Percentiles rank a stretch among this genome's conserved stretches.
Conservation (phyloP, 345 rosid species). For the Hevea brasiliensis region DNA sequence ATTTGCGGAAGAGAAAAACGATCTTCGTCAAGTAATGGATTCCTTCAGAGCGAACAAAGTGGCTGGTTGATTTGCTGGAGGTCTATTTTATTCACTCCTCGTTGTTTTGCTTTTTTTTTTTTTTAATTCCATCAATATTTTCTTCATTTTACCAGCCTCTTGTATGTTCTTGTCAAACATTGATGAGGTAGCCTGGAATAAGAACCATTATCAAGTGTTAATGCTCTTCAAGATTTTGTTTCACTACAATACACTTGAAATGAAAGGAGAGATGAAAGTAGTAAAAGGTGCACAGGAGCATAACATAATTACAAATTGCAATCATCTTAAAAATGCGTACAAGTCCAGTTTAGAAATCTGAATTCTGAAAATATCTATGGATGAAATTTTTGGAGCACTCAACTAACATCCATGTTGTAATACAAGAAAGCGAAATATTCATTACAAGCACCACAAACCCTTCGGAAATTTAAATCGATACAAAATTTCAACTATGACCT, state of each 20-base stretch:
- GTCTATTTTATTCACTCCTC: background rate
- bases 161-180: too few species aligned
- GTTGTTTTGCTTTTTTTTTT: too few species aligned
- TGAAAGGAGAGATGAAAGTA: background rate
- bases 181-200: too few species aligned
- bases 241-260: background rate
- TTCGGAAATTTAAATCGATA: background rate
- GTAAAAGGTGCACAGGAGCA: too few species aligned
- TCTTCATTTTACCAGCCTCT: too few species aligned
- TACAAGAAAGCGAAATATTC: background rate
- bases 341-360: background rate
- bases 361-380: background rate
- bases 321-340: background rate
- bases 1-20: slow-evolving; percentile 74
- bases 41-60: slow-evolving; percentile 86
- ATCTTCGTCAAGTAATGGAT: slow-evolving; percentile 80
- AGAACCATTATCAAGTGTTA: background rate
- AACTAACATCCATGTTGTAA: background rate
- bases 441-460: background rate
- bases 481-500: slow-evolving; percentile 47
- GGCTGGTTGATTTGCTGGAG: slow-evolving; percentile 28
- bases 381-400: background rate
- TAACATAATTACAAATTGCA: background rate
- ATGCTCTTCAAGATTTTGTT: background rate
- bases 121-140: too few species aligned